These are phyloP conservation scores for Rachicladosporium sp. DNA, from an alignment of 2,329 filamentous ascomycete species.

Conservation along the genomic window DNA sequence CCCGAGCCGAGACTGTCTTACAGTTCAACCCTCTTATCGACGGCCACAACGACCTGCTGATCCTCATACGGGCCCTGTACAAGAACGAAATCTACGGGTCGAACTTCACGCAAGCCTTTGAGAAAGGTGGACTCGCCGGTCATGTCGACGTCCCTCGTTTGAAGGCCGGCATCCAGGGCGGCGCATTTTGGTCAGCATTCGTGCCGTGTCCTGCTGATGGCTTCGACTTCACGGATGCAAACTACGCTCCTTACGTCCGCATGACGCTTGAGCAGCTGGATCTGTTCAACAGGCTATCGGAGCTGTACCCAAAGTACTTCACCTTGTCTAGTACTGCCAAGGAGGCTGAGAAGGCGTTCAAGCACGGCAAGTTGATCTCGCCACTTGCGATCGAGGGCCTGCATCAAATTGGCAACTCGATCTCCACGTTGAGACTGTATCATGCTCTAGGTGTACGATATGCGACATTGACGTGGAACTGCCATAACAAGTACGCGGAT, in stretches of 20 bases:
- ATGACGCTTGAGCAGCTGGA: slow-evolving; percentile 66
- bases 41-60: slow-evolving; percentile 79
- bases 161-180: slow-evolving; percentile 58
- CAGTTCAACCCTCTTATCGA: slow-evolving; percentile 36
- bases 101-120: slow-evolving; percentile 62
- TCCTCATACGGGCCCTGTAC: slow-evolving; percentile 53
- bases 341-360: slow-evolving; percentile 46
- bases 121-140: slow-evolving; percentile 51
- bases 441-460: slow-evolving; percentile 73
- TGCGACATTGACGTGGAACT: slow-evolving; percentile 83
- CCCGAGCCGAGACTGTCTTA: slow-evolving; percentile 9
- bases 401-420: slow-evolving; percentile 83
- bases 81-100: slow-evolving; percentile 61
- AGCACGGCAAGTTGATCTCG: slow-evolving; percentile 49
- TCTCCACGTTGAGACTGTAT: slow-evolving; percentile 62
- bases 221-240: slow-evolving; percentile 60
- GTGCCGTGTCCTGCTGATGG: slow-evolving; percentile 62
- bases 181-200: slow-evolving; percentile 89
- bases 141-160: slow-evolving; percentile 76
- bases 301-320: slow-evolving; percentile 56
- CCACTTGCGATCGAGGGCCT: slow-evolving; percentile 75
- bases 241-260: slow-evolving; percentile 54
- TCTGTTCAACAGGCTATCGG: slow-evolving; percentile 51
- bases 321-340: slow-evolving; percentile 49
- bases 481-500: slow-evolving; percentile 81